Evolutionary conservation across 2,329 filamentous ascomycete genomes (phyloP).

Genomic region (Aspergillus thermomutatus): DNA sequence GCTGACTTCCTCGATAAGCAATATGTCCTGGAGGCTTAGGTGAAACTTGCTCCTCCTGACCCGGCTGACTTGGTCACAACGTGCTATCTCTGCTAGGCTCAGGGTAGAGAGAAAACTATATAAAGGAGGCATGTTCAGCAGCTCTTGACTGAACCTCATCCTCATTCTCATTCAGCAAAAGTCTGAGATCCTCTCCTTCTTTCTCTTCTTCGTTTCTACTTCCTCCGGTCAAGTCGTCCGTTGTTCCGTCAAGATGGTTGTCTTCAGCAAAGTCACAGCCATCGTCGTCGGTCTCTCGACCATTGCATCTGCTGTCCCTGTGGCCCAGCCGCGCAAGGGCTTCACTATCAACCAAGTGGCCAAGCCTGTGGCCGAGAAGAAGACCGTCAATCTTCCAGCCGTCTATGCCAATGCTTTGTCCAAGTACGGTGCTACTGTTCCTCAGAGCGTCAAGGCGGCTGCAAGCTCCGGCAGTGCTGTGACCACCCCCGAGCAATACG

Average conservation of each 20-base stretch:
- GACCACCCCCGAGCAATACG: constrained; percentile 48
- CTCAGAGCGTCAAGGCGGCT: constrained; percentile 27
- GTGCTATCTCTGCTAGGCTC: neutral
- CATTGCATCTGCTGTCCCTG: constrained; percentile 27
- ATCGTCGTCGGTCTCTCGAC: constrained; percentile 26
- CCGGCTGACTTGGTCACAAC: neutral
- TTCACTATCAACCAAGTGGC: constrained; percentile 32
- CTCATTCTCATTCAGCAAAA: constrained; percentile 12
- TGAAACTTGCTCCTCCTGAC: constrained; percentile 3
- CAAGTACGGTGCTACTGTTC: constrained; percentile 31
- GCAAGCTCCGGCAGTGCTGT: constrained; percentile 32
- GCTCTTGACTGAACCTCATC: constrained; percentile 9
- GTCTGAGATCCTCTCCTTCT: constrained; percentile 5
- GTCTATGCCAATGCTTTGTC: constrained; percentile 26
- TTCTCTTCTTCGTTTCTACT: constrained; percentile 9
- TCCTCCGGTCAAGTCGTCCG: neutral
- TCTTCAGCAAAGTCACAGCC: constrained; percentile 30
- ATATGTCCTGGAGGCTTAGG: neutral
- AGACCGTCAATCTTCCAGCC: constrained; percentile 26
- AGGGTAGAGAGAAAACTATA: constrained; percentile 12
- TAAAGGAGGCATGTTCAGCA: constrained; percentile 20
- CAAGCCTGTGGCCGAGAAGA: constrained; percentile 15
- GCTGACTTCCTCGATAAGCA: neutral
- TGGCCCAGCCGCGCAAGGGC: constrained; percentile 20
- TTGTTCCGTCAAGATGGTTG: constrained; percentile 28